These are phyloP conservation scores for Tolypocladium paradoxum DNA, from an alignment of 2,329 filamentous ascomycete species.

Conservation along the genomic window DNA sequence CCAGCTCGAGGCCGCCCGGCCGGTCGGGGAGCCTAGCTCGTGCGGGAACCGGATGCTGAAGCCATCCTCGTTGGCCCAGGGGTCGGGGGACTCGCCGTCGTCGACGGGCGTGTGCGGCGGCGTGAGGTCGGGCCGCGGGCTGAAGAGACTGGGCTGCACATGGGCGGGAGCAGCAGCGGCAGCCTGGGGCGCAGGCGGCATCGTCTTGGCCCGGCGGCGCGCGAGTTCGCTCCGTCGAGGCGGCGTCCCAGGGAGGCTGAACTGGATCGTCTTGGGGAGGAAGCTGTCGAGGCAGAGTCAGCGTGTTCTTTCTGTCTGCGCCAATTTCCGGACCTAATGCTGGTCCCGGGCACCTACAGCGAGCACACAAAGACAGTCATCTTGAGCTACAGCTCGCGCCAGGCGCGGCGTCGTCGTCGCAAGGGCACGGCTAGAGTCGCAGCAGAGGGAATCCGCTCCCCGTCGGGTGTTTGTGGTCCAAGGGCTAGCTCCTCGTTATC, in stretches of 20 bases:
- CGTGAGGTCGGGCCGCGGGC: conserved; percentile 34
- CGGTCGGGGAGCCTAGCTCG: conserved; percentile 52
- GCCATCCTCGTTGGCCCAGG: conserved; percentile 48
- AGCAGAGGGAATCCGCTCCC: background rate
- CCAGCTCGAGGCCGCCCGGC: conserved; percentile 69
- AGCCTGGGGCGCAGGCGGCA: conserved; percentile 11
- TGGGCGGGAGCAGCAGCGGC: conserved; percentile 15
- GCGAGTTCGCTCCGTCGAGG: conserved; percentile 22
- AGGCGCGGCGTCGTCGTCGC: background rate
- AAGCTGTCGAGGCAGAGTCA: conserved; percentile 45
- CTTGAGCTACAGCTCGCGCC: conserved; percentile 8
- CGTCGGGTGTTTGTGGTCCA: background rate
- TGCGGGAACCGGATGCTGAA: conserved; percentile 44
- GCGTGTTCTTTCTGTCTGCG: background rate
- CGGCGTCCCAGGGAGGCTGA: conserved; percentile 53
- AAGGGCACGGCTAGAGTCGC: background rate
- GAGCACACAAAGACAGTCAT: conserved; percentile 32
- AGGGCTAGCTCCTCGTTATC: conserved; percentile 1
- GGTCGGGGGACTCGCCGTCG: conserved; percentile 32
- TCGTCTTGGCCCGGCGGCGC: conserved; percentile 17
- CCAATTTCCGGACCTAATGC: background rate
- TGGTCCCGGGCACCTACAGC: conserved; percentile 18
- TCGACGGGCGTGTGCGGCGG: conserved; percentile 45
- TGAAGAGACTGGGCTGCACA: conserved; percentile 42
- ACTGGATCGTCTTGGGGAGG: conserved; percentile 85